A percentile compares a stretch with the other conserved stretches of the same genome.
phyloP scores from a whole-genome alignment of 176 grass and related monocot genomes.

The Neostapfia colusana region DNA sequence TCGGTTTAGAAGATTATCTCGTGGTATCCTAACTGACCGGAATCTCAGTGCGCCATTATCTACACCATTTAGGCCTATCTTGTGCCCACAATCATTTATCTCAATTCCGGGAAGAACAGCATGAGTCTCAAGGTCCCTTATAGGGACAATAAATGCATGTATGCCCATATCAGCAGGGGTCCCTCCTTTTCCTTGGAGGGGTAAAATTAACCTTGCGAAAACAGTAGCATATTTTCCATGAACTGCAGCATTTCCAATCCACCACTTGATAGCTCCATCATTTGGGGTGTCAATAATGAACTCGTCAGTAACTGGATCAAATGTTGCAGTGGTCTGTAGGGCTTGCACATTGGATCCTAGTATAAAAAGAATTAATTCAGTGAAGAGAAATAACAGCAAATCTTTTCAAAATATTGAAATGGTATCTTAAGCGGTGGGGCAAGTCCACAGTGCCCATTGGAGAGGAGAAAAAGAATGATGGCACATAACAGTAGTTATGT shows the following conservation, averaged over 20 bases:
- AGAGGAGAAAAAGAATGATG: conserved; percentile 23
- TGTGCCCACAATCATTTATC: conserved; percentile 97
- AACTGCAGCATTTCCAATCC: conserved; percentile 94
- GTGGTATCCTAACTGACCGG: conserved; percentile 72
- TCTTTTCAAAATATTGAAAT: conserved; percentile 37
- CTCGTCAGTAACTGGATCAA: conserved; percentile 90
- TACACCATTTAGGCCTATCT: conserved; percentile 95
- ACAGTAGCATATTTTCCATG: conserved; percentile 94
- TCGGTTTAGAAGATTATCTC: conserved; percentile 94
- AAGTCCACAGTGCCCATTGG: not conserved
- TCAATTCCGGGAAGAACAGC: conserved; percentile 84
- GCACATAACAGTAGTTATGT: not conserved
- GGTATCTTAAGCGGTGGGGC: conserved; percentile 17
- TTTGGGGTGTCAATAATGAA: conserved; percentile 94
- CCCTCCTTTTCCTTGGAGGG: conserved; percentile 80
- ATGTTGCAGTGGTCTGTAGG: conserved; percentile 95
- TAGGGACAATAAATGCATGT: conserved; percentile 89
- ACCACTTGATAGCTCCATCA: conserved; percentile 98
- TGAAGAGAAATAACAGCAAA: not conserved
- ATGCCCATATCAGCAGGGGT: conserved; percentile 87
- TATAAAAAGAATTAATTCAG: not conserved
- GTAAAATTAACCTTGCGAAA: conserved; percentile 88
- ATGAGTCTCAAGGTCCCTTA: conserved; percentile 79
- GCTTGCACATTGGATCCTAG: conserved; percentile 96
- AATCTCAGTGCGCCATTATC: conserved; percentile 95